A percentile compares a stretch with the other conserved stretches of the same genome.
phyloP scores from a whole-genome alignment of 805 yeast genomes.

The Saccharomycopsis babjevae region DNA sequence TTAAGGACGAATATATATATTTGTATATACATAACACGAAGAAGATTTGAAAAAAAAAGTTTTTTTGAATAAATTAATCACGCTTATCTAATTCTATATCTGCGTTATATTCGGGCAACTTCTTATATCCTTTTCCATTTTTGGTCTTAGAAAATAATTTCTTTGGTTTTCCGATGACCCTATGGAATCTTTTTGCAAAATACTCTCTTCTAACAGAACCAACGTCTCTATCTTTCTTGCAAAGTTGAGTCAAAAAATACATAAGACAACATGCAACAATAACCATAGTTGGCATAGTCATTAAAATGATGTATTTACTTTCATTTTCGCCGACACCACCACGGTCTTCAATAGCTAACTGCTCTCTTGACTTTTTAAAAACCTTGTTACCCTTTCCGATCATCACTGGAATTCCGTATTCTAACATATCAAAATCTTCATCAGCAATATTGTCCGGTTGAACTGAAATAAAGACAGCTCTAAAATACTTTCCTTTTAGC shows the following conservation, averaged over 20 bases:
- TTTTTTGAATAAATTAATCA: neutral
- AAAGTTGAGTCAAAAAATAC: conserved; percentile 53
- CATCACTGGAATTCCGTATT: conserved; percentile 42
- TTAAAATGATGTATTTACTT: conserved; percentile 51
- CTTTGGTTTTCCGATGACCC: conserved; percentile 31
- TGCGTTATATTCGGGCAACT: conserved; percentile 30
- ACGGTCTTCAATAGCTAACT: conserved; percentile 34
- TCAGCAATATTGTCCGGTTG: conserved; percentile 63
- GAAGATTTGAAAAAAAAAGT: neutral
- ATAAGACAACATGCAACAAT: conserved; percentile 47
- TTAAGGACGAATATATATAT: neutral
- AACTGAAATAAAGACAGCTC: conserved; percentile 52
- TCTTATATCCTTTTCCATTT: conserved; percentile 30
- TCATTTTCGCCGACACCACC: conserved; percentile 36
- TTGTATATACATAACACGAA: neutral
- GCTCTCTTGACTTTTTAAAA: conserved; percentile 33
- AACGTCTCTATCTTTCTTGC: conserved; percentile 46
- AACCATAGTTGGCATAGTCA: conserved; percentile 57
- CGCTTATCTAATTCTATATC: neutral
- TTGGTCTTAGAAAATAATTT: conserved; percentile 25
- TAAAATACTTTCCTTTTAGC: conserved; percentile 45
- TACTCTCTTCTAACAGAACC: conserved; percentile 31
- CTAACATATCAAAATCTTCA: conserved; percentile 51
- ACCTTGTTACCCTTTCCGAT: conserved; percentile 33
- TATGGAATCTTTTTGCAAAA: conserved; percentile 27